These are phyloP conservation scores for Ilyonectria robusta DNA, from an alignment of 2,329 filamentous ascomycete genomes.

Conservation along the genomic window DNA sequence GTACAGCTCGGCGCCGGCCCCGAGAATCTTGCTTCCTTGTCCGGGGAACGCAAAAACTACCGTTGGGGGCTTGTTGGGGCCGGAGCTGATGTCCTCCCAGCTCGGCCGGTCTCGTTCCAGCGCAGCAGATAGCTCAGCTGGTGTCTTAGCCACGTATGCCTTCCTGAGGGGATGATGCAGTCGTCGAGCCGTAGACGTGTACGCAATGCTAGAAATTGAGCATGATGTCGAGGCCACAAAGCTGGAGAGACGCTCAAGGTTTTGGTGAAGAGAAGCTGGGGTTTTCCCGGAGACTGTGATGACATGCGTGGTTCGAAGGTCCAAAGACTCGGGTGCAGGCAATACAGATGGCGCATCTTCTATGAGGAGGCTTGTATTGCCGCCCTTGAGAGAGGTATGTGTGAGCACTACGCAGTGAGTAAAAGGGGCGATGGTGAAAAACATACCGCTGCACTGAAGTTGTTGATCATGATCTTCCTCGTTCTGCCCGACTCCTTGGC, in stretches of 20 bases:
- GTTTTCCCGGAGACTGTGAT: constrained; percentile 28
- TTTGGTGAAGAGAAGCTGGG: constrained; percentile 41
- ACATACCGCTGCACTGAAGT: constrained; percentile 73
- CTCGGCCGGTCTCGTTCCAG: constrained; percentile 24
- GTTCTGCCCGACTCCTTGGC: constrained; percentile 49
- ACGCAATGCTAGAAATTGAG: too few species aligned
- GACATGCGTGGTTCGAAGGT: constrained; percentile 51
- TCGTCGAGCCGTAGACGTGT: constrained; percentile 54
- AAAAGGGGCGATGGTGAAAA: too few species aligned
- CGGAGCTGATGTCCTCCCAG: constrained; percentile 1
- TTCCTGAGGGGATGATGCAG: constrained; percentile 37
- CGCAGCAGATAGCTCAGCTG: background rate
- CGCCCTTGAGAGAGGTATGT: constrained; percentile 57
- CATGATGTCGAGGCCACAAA: constrained; percentile 59
- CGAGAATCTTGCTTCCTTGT: constrained; percentile 56
- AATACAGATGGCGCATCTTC: constrained; percentile 64
- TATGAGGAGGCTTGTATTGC: constrained; percentile 77
- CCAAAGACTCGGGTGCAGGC: constrained; percentile 53
- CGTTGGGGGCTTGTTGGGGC: constrained; percentile 27
- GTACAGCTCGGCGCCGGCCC: background rate
- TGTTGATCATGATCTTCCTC: constrained; percentile 72
- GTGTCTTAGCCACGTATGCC: constrained; percentile 63
- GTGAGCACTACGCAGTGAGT: too few species aligned
- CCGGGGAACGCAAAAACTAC: constrained; percentile 60
- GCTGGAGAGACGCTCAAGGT: constrained; percentile 55